Conservation (phyloP, 192 early-diverging fungal species). For the Umbelopsis sp. region DNA sequence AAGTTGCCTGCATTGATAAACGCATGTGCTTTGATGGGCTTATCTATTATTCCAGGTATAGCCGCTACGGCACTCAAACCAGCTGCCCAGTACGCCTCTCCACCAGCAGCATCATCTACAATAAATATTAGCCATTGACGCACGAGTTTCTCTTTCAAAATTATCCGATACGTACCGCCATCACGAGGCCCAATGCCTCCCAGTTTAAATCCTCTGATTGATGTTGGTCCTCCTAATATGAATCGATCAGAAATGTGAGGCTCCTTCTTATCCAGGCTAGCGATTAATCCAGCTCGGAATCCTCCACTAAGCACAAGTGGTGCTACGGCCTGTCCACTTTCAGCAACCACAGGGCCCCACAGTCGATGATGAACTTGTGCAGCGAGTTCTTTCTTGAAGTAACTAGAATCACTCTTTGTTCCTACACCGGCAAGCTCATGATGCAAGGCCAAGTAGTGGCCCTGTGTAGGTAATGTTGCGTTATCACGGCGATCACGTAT, state of each 20-base stretch:
- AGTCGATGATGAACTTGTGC: slow-evolving; percentile 48
- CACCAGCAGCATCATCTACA: slow-evolving; percentile 79
- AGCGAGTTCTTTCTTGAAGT: slow-evolving; percentile 71
- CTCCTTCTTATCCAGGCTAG: slow-evolving; percentile 50
- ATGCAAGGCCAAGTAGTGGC: slow-evolving; percentile 51
- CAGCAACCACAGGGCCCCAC: neutral
- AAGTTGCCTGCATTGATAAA: slow-evolving; percentile 89
- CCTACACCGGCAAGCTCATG: slow-evolving; percentile 83
- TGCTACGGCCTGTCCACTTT: neutral
- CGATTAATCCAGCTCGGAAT: slow-evolving; percentile 23
- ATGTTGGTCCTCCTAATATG: slow-evolving; percentile 82
- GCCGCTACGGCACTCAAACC: slow-evolving; percentile 83
- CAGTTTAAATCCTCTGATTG: slow-evolving; percentile 85
- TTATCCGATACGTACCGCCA: neutral
- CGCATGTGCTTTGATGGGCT: slow-evolving; percentile 77
- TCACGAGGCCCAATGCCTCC: slow-evolving; percentile 91
- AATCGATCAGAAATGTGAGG: slow-evolving; percentile 86
- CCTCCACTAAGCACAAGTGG: slow-evolving; percentile 25
- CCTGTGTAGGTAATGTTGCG: slow-evolving; percentile 71
- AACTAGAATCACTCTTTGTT: slow-evolving; percentile 68
- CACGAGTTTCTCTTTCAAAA: neutral
- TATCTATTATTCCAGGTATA: slow-evolving; percentile 64
- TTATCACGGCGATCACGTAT: slow-evolving; percentile 79
- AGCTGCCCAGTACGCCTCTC: slow-evolving; percentile 80
- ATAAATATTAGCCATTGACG: neutral